Evolutionary conservation across 2,329 filamentous ascomycete species (phyloP), one percentile per base, ranked within the genome.

Genomic region (Diaporthe batatas): DNA sequence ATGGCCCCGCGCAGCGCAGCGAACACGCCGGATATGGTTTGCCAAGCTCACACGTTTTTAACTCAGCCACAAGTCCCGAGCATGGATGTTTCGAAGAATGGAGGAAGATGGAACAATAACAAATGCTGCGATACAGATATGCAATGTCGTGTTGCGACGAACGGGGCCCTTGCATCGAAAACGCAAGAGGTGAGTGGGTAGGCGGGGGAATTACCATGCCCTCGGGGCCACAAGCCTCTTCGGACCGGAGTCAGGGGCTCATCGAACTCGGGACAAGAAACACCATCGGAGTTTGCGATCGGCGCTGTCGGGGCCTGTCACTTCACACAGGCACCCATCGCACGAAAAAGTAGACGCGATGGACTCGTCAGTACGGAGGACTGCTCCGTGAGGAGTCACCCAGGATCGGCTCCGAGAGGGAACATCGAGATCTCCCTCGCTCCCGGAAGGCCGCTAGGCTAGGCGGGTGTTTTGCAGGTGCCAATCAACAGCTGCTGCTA

Each of bases 131-230:
- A 14, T n/a, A 23, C 29, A 32, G 3, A 39, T 47, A 62, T 62
- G 57, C 57, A 62, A 62, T 44, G n/a, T 49, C 62, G 36, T 65
- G 59, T 65, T 65, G 59, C 44, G 59, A 65, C 47, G 47, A 67
- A 53, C 62, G n/a, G 62, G 62, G 62, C 11, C 6, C 62, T n/a
- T 51, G 32, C 32, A 21, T 29, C 18, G 32, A 23, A 12, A 5
- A 1, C 39, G 39, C 21, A 14, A 2, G 11, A 32, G 6, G 32
- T 34, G 44, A 47, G 11, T 16, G 29, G 25, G 29, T 29, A 16
- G 34, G 34, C 8, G 7, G 34, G 34, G 34, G 8, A 29, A 7
- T 11, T 39, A n/a, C 29, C 44, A 65, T 7, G 44, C 47, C 7
- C 3, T 39, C 62, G 32, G 32, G 21, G 62, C 44, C 25, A 36